phyloP scores from a whole-genome alignment of 192 early-diverging fungal species.

The Lunasporangiospora selenospora region DNA sequence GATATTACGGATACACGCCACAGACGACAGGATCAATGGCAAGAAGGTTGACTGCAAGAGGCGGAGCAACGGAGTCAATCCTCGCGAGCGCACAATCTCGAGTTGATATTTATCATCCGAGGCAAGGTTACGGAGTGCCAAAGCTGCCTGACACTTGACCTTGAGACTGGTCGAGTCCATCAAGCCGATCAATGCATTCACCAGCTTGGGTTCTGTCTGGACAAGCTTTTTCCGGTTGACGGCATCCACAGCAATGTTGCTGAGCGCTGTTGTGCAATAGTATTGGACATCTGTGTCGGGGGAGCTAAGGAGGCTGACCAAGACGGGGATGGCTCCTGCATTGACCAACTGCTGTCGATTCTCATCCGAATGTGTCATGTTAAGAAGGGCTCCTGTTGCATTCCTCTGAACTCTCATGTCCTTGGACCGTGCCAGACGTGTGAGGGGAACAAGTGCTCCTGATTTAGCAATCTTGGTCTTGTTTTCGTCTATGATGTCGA shows the following conservation, averaged over 20 bases:
- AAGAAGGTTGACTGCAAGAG: conserved; percentile 78
- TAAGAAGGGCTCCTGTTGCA: conserved; percentile 88
- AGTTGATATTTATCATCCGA: conserved; percentile 88
- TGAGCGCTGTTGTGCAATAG: conserved; percentile 88
- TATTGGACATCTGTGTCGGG: conserved; percentile 89
- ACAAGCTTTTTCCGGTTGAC: conserved; percentile 70
- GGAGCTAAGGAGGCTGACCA: conserved; percentile 77
- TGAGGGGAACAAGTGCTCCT: conserved; percentile 76
- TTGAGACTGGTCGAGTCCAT: conserved; percentile 81
- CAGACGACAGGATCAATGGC: conserved; percentile 81
- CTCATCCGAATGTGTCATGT: conserved; percentile 91
- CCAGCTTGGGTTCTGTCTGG: conserved; percentile 74
- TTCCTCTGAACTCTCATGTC: conserved; percentile 90
- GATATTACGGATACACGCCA: conserved; percentile 89
- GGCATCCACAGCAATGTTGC: conserved; percentile 88
- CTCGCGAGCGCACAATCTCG: conserved; percentile 80
- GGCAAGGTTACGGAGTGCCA: conserved; percentile 88
- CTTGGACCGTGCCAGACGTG: conserved; percentile 75
- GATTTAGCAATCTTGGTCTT: conserved; percentile 89
- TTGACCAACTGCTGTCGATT: conserved; percentile 85
- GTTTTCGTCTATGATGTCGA: conserved; percentile 80
- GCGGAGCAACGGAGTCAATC: conserved; percentile 73
- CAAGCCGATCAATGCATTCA: conserved; percentile 78
- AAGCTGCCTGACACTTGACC: conserved; percentile 88
- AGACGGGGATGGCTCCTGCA: conserved; percentile 82